A percentile compares a stretch with the other conserved stretches of the same genome.
phyloP scores from a whole-genome alignment of 169 alveolate genomes.

The Babesia divergens region DNA sequence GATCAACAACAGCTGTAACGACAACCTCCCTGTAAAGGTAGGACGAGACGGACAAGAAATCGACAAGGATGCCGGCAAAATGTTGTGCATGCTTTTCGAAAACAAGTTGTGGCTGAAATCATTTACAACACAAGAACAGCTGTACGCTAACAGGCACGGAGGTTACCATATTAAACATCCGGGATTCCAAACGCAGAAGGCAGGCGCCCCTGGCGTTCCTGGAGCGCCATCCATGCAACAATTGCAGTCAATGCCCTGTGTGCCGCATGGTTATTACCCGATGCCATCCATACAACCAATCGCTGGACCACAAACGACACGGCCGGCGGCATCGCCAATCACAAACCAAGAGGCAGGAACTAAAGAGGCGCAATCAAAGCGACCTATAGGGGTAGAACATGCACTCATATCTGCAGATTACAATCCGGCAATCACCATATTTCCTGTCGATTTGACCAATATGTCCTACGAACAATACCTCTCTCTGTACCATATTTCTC shows the following conservation, averaged over 20 bases:
- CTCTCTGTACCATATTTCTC: slow-evolving; percentile 63
- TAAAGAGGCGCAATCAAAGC: not conserved
- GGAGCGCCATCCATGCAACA: not conserved
- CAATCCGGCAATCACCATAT: slow-evolving; percentile 72
- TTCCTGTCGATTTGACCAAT: slow-evolving; percentile 75
- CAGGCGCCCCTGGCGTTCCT: not conserved
- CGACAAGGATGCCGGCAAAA: slow-evolving; percentile 34
- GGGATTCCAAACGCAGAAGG: not conserved
- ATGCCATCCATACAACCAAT: not conserved
- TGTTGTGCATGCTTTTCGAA: slow-evolving; percentile 40
- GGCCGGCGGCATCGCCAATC: not conserved
- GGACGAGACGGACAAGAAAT: slow-evolving; percentile 73
- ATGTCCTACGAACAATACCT: slow-evolving; percentile 74
- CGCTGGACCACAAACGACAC: not conserved
- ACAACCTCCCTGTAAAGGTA: slow-evolving; percentile 59
- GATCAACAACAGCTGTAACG: slow-evolving; percentile 60
- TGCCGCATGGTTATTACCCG: not conserved
- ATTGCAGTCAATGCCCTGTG: not conserved
- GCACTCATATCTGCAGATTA: slow-evolving; percentile 58
- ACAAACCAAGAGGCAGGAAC: not conserved
- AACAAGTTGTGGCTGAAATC: slow-evolving; percentile 8
- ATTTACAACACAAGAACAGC: not conserved
- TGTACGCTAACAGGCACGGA: not conserved
- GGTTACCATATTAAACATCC: not conserved
- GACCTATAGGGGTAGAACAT: not conserved